A percentile compares a stretch with the other conserved stretches of the same genome.
Evolutionary conservation across 2,329 filamentous ascomycete genomes (phyloP).

Genomic region (Colletotrichum sp.): DNA sequence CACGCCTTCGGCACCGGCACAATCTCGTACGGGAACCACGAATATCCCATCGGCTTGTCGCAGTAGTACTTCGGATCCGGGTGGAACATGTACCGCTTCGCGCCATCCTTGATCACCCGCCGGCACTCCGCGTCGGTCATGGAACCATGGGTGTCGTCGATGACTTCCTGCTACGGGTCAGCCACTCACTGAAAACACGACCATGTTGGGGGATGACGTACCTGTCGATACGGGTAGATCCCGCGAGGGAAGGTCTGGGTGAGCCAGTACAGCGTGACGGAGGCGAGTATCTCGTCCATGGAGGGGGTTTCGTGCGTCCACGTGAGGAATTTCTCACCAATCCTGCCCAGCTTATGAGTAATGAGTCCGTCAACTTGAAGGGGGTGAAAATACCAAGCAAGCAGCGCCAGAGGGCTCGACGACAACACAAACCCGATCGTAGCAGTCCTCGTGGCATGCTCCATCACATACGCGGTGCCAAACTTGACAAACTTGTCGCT

Average conservation of each 20-base stretch:
- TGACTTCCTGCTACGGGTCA: not conserved
- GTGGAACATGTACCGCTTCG: not conserved
- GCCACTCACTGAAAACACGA: fast-evolving
- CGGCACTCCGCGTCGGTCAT: not conserved
- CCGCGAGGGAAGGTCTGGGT: not conserved
- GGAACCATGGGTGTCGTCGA: not conserved
- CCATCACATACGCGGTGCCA: not conserved
- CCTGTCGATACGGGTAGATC: not conserved
- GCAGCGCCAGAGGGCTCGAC: not conserved
- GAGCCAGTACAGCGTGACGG: not conserved
- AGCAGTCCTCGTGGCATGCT: not conserved
- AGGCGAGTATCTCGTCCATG: not conserved
- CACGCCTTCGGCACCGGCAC: not conserved
- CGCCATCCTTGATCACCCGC: not conserved
- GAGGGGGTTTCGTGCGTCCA: not conserved
- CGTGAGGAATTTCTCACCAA: not conserved
- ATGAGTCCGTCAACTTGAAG: fast-evolving
- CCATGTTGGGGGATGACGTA: not conserved
- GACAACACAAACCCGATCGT: not conserved
- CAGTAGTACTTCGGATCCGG: not conserved
- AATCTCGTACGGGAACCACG: not conserved
- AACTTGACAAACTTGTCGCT: not conserved
- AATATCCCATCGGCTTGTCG: not conserved
- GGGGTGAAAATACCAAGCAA: not conserved
- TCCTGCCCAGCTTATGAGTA: not conserved